These are phyloP conservation scores for Orobanche coerulescens DNA, from an alignment of 257 asterid genomes.

Conservation along the genomic window DNA sequence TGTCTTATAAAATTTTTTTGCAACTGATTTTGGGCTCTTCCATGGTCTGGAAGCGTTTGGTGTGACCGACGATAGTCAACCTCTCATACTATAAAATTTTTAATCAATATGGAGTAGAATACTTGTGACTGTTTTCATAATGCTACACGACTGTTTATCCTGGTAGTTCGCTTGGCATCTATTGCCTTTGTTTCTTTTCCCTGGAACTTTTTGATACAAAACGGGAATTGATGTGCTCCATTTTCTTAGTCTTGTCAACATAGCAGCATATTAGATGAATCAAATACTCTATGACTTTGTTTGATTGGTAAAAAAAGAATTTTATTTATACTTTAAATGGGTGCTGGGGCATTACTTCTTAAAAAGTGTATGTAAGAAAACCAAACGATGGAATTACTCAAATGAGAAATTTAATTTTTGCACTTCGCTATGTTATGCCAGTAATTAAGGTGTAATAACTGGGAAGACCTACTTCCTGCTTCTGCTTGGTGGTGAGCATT, in stretches of 20 bases:
- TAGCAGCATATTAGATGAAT: neutral
- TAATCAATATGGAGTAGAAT: no score
- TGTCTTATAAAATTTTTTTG: neutral
- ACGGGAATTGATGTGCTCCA: neutral
- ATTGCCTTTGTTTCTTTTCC: neutral
- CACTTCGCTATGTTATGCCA: no score
- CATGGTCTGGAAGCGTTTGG: neutral
- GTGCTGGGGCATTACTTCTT: neutral
- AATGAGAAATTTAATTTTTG: neutral
- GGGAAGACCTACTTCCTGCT: neutral
- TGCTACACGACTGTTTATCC: no score
- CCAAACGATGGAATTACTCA: neutral
- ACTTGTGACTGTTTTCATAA: neutral
- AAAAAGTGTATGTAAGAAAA: neutral
- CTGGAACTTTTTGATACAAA: neutral
- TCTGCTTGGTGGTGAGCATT: neutral
- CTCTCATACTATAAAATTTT: no score
- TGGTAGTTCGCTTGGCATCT: neutral
- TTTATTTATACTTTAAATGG: neutral
- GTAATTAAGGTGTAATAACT: no score
- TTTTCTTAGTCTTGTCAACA: no score
- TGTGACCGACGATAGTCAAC: neutral
- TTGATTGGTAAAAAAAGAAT: neutral
- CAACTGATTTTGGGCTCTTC: neutral
- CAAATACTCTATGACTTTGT: neutral